Conservation (phyloP, 2,329 filamentous ascomycete species). For the Colletotrichum eleusines region DNA sequence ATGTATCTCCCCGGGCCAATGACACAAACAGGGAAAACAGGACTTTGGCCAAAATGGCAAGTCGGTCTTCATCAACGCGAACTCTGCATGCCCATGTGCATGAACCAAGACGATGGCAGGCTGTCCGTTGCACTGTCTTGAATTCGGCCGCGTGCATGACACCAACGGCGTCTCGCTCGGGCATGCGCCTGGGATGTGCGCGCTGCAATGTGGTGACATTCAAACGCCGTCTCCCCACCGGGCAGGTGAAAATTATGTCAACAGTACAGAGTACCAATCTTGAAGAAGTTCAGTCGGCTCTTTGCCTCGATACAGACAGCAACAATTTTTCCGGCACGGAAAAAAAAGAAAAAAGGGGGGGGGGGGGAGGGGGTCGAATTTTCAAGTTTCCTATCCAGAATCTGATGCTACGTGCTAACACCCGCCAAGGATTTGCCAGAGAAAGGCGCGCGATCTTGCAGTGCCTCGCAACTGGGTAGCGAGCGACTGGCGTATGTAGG, state of each 20-base stretch:
- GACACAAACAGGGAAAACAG: slow-evolving; percentile 28
- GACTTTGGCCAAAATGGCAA: slow-evolving; percentile 27
- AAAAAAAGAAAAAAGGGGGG: no score
- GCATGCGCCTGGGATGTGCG: not conserved
- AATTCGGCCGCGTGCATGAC: not conserved
- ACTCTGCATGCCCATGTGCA: slow-evolving; percentile 3
- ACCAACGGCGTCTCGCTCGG: not conserved
- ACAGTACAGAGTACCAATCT: slow-evolving; percentile 11
- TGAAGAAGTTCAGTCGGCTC: slow-evolving; percentile 4
- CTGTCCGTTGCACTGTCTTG: not conserved
- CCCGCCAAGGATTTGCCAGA: not conserved
- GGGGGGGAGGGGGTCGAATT: not conserved
- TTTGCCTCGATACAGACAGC: slow-evolving; percentile 5
- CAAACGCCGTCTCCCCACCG: slow-evolving; percentile 8
- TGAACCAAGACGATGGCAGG: not conserved
- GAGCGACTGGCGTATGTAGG: not conserved
- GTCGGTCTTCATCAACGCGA: slow-evolving; percentile 17
- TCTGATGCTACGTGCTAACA: not conserved
- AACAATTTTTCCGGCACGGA: not conserved
- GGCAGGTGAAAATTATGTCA: slow-evolving; percentile 22
- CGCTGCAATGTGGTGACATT: no score
- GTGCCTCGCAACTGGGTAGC: not conserved
- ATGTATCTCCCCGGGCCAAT: slow-evolving; percentile 20
- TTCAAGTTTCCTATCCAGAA: slow-evolving; percentile 15
- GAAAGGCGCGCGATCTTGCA: not conserved